A percentile compares a stretch with the other conserved stretches of the same genome.
phyloP scores from a whole-genome alignment of 495 filamentous ascomycete species.

The Neurospora sp. region DNA sequence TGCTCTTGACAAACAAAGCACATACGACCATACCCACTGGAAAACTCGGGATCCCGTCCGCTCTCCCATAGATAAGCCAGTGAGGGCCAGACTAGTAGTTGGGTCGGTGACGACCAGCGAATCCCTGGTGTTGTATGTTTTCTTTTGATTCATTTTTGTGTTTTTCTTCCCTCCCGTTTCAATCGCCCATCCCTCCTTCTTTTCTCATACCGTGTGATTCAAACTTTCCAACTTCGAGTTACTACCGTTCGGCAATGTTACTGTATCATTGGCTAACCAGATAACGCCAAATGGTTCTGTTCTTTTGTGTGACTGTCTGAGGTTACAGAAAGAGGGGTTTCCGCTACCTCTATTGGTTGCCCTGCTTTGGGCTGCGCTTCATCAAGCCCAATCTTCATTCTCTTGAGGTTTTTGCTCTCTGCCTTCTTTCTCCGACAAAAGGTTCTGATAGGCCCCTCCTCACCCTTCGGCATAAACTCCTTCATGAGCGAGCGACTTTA shows the following conservation, averaged over 20 bases:
- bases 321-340: neutral
- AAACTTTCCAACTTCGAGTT: neutral
- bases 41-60: no score
- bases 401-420: neutral
- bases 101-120: slow-evolving; percentile 32
- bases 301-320: neutral
- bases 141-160: slow-evolving; percentile 7
- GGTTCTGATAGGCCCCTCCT: neutral
- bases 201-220: neutral
- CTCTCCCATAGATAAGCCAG: neutral
- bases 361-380: neutral
- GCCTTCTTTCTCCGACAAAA: neutral
- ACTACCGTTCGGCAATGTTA: neutral
- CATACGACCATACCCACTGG: no score
- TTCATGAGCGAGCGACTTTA: neutral
- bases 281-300: neutral
- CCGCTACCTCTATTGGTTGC: neutral
- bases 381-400: neutral
- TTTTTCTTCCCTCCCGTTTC: neutral
- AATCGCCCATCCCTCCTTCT: neutral
- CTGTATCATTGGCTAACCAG: neutral
- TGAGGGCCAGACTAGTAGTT: slow-evolving; percentile 19
- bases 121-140: slow-evolving; percentile 31
- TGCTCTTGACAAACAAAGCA: no score
- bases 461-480: neutral